Evolutionary conservation across 192 early-diverging fungal species (phyloP), one percentile per base, ranked within the genome.

Genomic region (Chytriomyces sp.): DNA sequence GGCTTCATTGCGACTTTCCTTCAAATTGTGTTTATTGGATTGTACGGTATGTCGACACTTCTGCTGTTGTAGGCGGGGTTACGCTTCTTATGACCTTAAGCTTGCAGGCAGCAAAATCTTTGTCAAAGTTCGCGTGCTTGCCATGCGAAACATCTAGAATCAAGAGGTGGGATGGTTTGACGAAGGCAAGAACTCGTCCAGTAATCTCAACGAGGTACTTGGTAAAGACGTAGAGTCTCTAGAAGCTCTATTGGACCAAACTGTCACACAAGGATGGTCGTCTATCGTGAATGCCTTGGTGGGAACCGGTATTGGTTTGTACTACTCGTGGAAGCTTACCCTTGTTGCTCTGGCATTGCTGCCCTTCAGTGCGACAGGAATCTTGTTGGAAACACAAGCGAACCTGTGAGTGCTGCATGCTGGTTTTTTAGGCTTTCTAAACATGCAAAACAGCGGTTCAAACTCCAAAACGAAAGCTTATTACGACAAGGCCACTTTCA

Each of bases 101-200:
- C 3, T 39, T 62, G 8, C 26, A 65, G 63, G 63, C 3, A 25
- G 39, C 63, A 65, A 65, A 44, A 44, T 65, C 19, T 65, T 65
- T 34, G 63, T 65, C 49, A 65, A 65, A 39, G 75, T 78, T 32
- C 90, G 95, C 40, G 81, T 81, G 49, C 64, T 81, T n/a, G 79
- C 84, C 5, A 95, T 96, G 81, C 63, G 78, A 1, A 82, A 89
- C 14, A 90, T 97, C 64, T 71, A 95, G 56, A 80, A 84, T 19
- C 95, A 97, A 77, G 92, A 96, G 33, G 92, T 94, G 71, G 91
- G 79, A 3, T 97, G 87, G 80, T 97, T 96, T 79, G 95, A 97
- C 77, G 59, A 70, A 32, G n/a, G 39, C 59, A 63, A 92, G 19
- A 90, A 89, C 33, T 93, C 94, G 77, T 89, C 94, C 8, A 68